A percentile compares a stretch with the other conserved stretches of the same genome.
phyloP scores from a whole-genome alignment of 2,329 filamentous ascomycete species.

The Phaeosphaeriaceae sp. region DNA sequence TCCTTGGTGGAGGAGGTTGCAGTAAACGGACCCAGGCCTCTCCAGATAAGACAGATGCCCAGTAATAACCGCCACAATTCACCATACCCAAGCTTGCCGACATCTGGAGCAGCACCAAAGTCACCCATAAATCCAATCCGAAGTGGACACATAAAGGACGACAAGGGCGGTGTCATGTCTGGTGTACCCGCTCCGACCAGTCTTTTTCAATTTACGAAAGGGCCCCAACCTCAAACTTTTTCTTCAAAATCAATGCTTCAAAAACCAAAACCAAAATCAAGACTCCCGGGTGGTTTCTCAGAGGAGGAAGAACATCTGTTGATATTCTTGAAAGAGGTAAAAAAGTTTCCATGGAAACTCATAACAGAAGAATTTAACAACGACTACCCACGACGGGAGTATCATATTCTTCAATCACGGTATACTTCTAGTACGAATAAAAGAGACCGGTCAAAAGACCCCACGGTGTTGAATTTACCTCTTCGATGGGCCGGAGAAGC shows the following conservation, averaged over 20 bases:
- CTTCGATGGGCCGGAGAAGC: slow-evolving; percentile 34
- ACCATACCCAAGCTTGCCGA: neutral
- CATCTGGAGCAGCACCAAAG: neutral
- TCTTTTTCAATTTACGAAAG: too few species aligned
- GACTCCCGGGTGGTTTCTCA: slow-evolving; percentile 11
- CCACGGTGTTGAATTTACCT: slow-evolving; percentile 27
- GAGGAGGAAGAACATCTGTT: slow-evolving; percentile 42
- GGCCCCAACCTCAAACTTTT: too few species aligned
- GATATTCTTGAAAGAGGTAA: slow-evolving; percentile 51
- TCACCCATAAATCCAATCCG: too few species aligned
- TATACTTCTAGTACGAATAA: slow-evolving; percentile 38
- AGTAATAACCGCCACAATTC: neutral
- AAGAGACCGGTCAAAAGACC: slow-evolving; percentile 33
- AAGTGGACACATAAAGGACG: neutral
- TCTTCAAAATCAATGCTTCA: too few species aligned
- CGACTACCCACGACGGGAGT: slow-evolving; percentile 42
- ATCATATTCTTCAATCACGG: slow-evolving; percentile 28
- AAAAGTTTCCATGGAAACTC: slow-evolving; percentile 43
- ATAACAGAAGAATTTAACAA: slow-evolving; percentile 37
- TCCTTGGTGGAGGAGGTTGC: slow-evolving; percentile 3
- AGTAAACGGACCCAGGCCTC: slow-evolving; percentile 6
- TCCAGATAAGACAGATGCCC: slow-evolving; percentile 16
- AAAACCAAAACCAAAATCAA: neutral
- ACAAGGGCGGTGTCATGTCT: slow-evolving; percentile 14
- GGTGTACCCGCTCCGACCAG: neutral